Conservation (phyloP, 1,284 basidiomycete genomes). For the Meira miltonrushii region DNA sequence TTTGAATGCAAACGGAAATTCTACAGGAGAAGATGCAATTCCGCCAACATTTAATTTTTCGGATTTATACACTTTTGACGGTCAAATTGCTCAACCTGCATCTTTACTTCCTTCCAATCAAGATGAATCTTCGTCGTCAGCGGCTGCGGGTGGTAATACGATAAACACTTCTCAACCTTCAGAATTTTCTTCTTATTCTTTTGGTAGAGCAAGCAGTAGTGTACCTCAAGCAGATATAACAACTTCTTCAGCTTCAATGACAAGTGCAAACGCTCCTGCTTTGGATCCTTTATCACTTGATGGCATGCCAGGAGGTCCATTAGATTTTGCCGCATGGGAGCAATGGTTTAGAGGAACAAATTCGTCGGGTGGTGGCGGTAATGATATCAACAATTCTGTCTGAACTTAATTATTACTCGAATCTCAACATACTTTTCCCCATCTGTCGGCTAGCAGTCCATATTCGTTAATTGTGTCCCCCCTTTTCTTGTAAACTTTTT, state of each 20-base stretch:
- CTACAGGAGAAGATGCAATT: not conserved
- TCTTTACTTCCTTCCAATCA: not conserved
- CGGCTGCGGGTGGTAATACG: not conserved
- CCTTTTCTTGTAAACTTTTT: too few relatives aligned
- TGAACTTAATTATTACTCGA: too few relatives aligned
- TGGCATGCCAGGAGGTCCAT: conserved; percentile 25
- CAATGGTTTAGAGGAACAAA: conserved; percentile 19
- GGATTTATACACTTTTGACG: conserved; percentile 9
- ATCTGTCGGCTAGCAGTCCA: too few relatives aligned
- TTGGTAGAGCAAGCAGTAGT: not conserved
- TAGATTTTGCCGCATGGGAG: conserved; percentile 38
- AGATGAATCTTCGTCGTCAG: not conserved
- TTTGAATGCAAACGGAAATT: conserved; percentile 15
- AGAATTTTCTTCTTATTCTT: not conserved
- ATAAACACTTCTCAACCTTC: not conserved
- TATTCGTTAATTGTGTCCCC: too few relatives aligned
- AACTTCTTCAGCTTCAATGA: not conserved
- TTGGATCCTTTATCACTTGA: conserved; percentile 27
- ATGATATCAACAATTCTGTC: too few relatives aligned
- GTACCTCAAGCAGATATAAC: not conserved
- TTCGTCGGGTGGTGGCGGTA: not conserved
- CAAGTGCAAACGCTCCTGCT: not conserved
- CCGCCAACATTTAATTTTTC: not conserved
- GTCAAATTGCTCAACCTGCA: conserved; percentile 4
- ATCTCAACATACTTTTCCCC: too few relatives aligned